A percentile compares a stretch with the other conserved stretches of the same genome.
phyloP scores from a whole-genome alignment of 345 rosid genomes.

The Noccaea bulbosa region DNA sequence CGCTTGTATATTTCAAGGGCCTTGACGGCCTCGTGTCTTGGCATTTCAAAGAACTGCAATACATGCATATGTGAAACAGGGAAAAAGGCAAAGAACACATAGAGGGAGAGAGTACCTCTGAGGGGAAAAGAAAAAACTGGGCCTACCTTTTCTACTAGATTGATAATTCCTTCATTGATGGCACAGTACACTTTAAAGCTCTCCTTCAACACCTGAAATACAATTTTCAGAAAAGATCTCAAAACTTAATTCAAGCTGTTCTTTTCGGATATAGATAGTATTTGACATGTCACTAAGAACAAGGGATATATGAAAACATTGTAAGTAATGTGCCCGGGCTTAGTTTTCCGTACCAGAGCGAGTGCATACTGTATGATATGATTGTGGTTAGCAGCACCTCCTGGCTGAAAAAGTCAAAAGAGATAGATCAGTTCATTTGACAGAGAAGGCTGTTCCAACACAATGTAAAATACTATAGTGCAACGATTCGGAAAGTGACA shows the following conservation, averaged over 20 bases:
- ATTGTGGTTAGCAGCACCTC: conserved; percentile 77
- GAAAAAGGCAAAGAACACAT: conserved; percentile 12
- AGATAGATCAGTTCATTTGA: conserved; percentile 14
- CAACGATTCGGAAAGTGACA: neutral
- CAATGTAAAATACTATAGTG: neutral
- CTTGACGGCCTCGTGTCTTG: conserved; percentile 70
- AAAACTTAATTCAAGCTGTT: conserved; percentile 14
- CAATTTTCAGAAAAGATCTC: neutral
- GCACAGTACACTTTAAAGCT: conserved; percentile 89
- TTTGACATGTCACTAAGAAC: neutral
- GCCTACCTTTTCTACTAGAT: conserved; percentile 82
- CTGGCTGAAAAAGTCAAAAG: conserved; percentile 62
- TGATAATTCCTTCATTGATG: conserved; percentile 89
- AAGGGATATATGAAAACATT: neutral
- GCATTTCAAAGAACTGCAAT: conserved; percentile 71
- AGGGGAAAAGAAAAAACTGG: conserved; percentile 11
- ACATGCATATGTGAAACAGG: conserved; percentile 26
- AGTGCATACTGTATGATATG: conserved; percentile 81
- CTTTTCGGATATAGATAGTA: neutral
- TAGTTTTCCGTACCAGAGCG: conserved; percentile 60
- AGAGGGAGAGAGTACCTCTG: conserved; percentile 29
- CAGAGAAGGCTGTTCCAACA: conserved; percentile 14
- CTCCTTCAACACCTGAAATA: conserved; percentile 82
- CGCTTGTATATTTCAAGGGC: conserved; percentile 71
- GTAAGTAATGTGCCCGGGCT: neutral